These are phyloP conservation scores for Populus nigra DNA, from an alignment of 345 rosid genomes.

Conservation along the genomic window DNA sequence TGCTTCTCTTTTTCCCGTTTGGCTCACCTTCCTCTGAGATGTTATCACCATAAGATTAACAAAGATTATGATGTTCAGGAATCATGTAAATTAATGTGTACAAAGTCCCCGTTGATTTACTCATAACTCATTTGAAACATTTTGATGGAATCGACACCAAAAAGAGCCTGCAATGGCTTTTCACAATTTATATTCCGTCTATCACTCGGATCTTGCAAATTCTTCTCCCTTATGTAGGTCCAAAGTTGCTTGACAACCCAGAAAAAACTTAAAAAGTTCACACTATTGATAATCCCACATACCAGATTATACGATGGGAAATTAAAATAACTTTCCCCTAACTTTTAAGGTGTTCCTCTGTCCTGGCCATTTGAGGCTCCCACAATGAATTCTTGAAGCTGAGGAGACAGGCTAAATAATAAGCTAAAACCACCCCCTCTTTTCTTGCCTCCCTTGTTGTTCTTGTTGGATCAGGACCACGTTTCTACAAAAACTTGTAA, in stretches of 20 bases:
- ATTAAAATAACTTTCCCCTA: not conserved
- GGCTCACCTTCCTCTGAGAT: constrained; percentile 8
- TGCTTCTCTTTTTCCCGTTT: constrained; percentile 19
- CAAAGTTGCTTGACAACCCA: constrained; percentile 64
- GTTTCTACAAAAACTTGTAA: not conserved
- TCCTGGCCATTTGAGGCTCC: constrained; percentile 38
- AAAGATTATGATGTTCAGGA: not conserved
- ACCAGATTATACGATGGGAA: constrained; percentile 9
- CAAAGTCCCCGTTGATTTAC: not conserved
- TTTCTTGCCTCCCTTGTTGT: no score
- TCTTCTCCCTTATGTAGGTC: constrained; percentile 50
- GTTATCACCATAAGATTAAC: not conserved
- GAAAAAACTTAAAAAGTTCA: constrained; percentile 4
- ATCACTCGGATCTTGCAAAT: constrained; percentile 62
- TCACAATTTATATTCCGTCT: constrained; percentile 53
- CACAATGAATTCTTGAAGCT: constrained; percentile 39
- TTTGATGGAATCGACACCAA: constrained; percentile 47
- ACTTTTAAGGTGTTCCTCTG: constrained; percentile 28
- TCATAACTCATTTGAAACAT: constrained; percentile 56
- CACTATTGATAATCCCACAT: constrained; percentile 2
- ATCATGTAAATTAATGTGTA: not conserved
- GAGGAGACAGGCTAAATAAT: constrained; percentile 44
- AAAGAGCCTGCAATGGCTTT: constrained; percentile 44
- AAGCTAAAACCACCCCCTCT: constrained; percentile 38
- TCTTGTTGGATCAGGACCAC: no score